A percentile compares a stretch with the other conserved stretches of the same genome.
Evolutionary conservation across 208 protist species (phyloP).

Genomic region (Trichomonas vaginalis): DNA sequence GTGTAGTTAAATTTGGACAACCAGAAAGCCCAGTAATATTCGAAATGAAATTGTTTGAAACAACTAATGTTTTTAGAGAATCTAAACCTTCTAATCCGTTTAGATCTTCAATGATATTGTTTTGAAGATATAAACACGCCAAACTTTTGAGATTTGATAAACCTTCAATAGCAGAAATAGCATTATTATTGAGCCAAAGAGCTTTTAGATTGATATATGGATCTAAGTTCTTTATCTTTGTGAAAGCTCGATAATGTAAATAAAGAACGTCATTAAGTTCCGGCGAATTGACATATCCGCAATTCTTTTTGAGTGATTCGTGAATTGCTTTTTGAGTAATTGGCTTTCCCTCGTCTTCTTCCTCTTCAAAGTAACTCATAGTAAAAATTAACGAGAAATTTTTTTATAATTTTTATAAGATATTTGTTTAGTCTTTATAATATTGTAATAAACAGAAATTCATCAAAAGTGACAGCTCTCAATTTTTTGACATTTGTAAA

Average conservation of each 20-base stretch:
- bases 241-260: constrained; percentile 62
- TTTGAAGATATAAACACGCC: constrained; percentile 57
- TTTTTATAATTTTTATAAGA: too few species aligned
- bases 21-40: constrained; percentile 37
- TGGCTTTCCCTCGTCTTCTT: neutral
- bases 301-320: neutral
- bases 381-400: too few species aligned
- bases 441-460: too few species aligned
- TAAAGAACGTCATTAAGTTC: constrained; percentile 73
- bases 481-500: too few species aligned
- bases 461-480: too few species aligned
- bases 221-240: constrained; percentile 51
- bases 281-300: constrained; percentile 40
- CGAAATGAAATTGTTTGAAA: constrained; percentile 52
- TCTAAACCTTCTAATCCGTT: constrained; percentile 33
- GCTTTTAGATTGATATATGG: constrained; percentile 55
- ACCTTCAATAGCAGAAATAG: constrained; percentile 52
- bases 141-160: constrained; percentile 50
- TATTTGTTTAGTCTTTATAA: too few species aligned
- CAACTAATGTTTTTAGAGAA: constrained; percentile 58
- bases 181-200: constrained; percentile 69
- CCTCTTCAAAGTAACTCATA: neutral
- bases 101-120: constrained; percentile 62
- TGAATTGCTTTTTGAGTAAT: neutral
- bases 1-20: constrained; percentile 40